A percentile compares a stretch with the other conserved stretches of the same genome.
Conservation (phyloP, 768 basidiomycete genomes). For the Phaeotremella fagi region DNA sequence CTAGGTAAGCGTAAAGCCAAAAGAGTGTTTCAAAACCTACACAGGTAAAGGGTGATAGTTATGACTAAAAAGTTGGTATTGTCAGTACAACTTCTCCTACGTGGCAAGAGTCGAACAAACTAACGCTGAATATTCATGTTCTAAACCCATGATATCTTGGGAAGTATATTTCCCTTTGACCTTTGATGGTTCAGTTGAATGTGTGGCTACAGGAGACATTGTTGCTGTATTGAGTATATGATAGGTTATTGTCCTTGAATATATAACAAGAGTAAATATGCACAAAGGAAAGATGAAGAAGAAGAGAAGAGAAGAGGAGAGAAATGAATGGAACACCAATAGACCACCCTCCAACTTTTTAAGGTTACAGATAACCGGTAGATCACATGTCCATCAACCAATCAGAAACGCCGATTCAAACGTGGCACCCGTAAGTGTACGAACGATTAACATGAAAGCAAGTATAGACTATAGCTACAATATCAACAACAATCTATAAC, state of each 20-base stretch:
- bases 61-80: slow-evolving; percentile 50
- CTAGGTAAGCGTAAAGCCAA: neutral
- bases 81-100: no score
- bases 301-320: no score
- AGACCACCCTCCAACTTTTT: neutral
- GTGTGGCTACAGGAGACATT: slow-evolving; percentile 16
- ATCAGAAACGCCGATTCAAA: no score
- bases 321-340: no score
- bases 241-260: neutral
- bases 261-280: neutral
- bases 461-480: no score
- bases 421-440: no score
- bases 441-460: no score
- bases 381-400: neutral
- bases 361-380: slow-evolving; percentile 1
- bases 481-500: no score
- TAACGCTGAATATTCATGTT: slow-evolving; percentile 56
- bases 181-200: slow-evolving; percentile 3
- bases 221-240: neutral
- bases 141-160: slow-evolving; percentile 66
- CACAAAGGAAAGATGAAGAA: no score
- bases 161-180: slow-evolving; percentile 40
- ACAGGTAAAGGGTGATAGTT: slow-evolving; percentile 95
- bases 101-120: no score
- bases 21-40: slow-evolving; percentile 19